These are phyloP conservation scores for Epichloe typhina DNA, from an alignment of 2,329 filamentous ascomycete genomes.

Conservation along the genomic window DNA sequence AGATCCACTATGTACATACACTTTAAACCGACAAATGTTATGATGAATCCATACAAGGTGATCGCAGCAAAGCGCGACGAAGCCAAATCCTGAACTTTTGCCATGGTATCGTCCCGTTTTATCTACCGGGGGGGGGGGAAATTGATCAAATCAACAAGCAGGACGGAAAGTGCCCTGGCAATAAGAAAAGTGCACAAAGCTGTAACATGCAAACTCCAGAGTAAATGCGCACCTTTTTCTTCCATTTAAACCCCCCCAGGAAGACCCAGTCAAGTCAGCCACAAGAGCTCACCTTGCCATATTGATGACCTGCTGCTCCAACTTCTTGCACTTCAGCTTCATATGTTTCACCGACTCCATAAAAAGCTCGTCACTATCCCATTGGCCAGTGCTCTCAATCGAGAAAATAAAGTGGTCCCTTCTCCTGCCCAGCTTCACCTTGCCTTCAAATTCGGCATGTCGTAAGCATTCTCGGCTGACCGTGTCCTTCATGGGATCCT, in stretches of 20 bases:
- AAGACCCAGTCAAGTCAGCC: background rate
- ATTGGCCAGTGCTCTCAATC: constrained; percentile 90
- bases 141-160: background rate
- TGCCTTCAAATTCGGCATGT: constrained; percentile 85
- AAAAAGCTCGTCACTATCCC: constrained; percentile 87
- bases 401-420: constrained; percentile 97
- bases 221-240: background rate
- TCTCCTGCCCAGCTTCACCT: constrained; percentile 82
- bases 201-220: constrained; percentile 3
- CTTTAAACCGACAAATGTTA: background rate
- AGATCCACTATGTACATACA: background rate
- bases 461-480: constrained; percentile 87
- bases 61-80: too few relatives aligned
- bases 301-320: constrained; percentile 57
- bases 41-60: background rate
- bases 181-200: constrained; percentile 7
- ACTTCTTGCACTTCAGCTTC: constrained; percentile 67
- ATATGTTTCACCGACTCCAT: constrained; percentile 75
- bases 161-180: background rate
- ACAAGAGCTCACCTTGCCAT: constrained; percentile 38
- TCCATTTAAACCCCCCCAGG: background rate
- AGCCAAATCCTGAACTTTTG: background rate
- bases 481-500: constrained; percentile 83
- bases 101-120: constrained; percentile 21
- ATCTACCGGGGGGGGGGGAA: constrained; percentile 10